Percentiles rank a stretch among this genome's conserved stretches.
Evolutionary conservation across 2,329 filamentous ascomycete genomes (phyloP).

Genomic region (Fusarium piperis): DNA sequence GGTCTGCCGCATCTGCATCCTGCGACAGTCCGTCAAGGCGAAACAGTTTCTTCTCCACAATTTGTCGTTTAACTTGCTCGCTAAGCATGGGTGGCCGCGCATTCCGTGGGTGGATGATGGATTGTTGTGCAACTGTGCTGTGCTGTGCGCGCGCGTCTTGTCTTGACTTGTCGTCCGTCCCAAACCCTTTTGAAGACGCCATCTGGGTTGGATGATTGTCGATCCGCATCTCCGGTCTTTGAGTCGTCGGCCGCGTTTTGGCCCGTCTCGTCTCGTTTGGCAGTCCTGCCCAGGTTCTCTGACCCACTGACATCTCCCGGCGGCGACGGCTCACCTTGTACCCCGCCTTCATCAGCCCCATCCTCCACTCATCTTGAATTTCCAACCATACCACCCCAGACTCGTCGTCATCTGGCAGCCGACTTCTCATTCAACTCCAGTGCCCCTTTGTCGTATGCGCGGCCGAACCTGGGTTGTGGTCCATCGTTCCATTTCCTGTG

Average conservation of each 20-base stretch:
- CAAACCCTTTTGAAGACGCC: conserved; percentile 8
- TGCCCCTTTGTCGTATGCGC: conserved; percentile 7
- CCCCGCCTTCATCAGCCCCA: conserved; percentile 33
- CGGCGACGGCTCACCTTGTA: conserved; percentile 18
- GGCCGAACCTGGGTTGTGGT: conserved; percentile 6
- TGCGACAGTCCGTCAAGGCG: conserved; percentile 26
- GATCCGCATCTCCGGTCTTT: conserved; percentile 16
- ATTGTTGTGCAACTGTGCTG: conserved; percentile 10
- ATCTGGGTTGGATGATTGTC: conserved; percentile 2
- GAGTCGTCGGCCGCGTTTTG: background rate
- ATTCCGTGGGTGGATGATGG: conserved; percentile 8
- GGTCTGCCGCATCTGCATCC: conserved; percentile 33
- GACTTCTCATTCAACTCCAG: conserved; percentile 5
- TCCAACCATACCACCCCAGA: conserved; percentile 29
- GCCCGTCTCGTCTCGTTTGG: conserved; percentile 5
- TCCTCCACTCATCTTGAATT: conserved; percentile 30
- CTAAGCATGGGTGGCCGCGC: conserved; percentile 3
- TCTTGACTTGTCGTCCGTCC: conserved; percentile 8
- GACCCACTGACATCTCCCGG: conserved; percentile 19
- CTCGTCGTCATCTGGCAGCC: conserved; percentile 25
- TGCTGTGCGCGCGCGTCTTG: background rate
- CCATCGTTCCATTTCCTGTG: background rate
- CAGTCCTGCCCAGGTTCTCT: conserved; percentile 11
- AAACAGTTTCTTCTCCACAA: conserved; percentile 31
- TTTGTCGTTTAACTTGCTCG: conserved; percentile 22